Evolutionary conservation across 225 moss, liverwort and hornwort species (phyloP), one percentile per base, ranked within the genome.

Genomic region (Anthoceros angustus): DNA sequence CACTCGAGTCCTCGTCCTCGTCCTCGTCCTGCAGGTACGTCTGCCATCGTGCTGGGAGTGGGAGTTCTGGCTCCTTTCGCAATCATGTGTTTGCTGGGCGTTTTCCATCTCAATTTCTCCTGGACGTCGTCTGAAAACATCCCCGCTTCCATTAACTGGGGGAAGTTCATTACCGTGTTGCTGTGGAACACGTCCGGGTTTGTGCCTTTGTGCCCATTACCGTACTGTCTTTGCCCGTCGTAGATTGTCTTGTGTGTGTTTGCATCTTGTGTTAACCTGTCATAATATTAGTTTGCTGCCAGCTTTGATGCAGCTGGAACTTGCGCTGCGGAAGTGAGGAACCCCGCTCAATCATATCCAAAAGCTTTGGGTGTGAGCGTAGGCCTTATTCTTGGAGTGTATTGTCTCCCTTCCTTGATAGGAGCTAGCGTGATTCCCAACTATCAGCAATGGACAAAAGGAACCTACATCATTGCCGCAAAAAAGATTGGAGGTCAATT

Each of bases 131-230:
- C 64, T 42, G 4, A 40, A 8, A 60, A 81, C 24, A 43, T 72
- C 6, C 8, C 74, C 0, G 0, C 65, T 24, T 32, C 66, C 12
- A 62, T 79, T 9, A 72, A 86, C 60, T 77, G 86, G 32, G 77
- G 85, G 5, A 81, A 79, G 38, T 86, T 93, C 73, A 43, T 93
- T 42, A 81, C 79, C 2, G 62, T 71, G 10, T 39, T 93, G 9
- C 32, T 93, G 8, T 87, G 86, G 89, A 87, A 84, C 63, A 83
- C 81, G 0, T 87, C 86, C 9, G 87, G 93, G 91, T 92, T 41
- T 72, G 39, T 74, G 62, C 21, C 71, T 50, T 21, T 50, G 5
- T 12, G 16, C 14, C 61, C 63, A 5, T 46, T 26, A 41, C 3
- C 49, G 60, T 18, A 50, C 25, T 41, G 10, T 42, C 40, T 14